phyloP scores from a whole-genome alignment of 805 yeast genomes.

The Kodamaea neixiangensis region DNA sequence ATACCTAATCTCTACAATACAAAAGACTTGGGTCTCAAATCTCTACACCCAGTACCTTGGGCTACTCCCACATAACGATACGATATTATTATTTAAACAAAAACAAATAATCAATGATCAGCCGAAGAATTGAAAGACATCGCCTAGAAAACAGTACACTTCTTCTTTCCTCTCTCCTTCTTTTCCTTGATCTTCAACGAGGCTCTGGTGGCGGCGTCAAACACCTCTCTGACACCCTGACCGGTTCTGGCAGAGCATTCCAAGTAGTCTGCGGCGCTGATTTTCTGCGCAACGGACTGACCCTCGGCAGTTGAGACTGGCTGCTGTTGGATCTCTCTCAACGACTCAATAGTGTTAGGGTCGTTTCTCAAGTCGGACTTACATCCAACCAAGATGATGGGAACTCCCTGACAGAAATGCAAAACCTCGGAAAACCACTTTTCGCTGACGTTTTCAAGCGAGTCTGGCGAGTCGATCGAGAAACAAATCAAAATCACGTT shows the following conservation, averaged over 20 bases:
- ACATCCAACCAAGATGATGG: constrained; percentile 38
- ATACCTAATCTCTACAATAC: too few species aligned
- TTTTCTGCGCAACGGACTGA: constrained; percentile 28
- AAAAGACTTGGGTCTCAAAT: too few species aligned
- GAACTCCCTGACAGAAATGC: constrained; percentile 39
- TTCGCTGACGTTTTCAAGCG: constrained; percentile 36
- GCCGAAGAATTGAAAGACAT: neutral
- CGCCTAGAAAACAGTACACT: constrained; percentile 29
- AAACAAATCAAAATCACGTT: constrained; percentile 41
- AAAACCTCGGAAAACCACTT: constrained; percentile 47
- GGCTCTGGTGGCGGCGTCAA: constrained; percentile 32
- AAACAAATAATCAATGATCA: constrained; percentile 1
- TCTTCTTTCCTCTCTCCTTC: constrained; percentile 27
- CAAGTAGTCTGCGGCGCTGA: constrained; percentile 33
- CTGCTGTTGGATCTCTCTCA: constrained; percentile 26
- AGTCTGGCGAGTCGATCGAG: constrained; percentile 31
- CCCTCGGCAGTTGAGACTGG: constrained; percentile 28
- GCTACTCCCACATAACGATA: too few species aligned
- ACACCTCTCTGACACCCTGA: constrained; percentile 32
- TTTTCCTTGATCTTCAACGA: constrained; percentile 31
- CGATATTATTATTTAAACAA: constrained; percentile 4
- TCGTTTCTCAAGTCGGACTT: constrained; percentile 37
- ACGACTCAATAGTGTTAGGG: constrained; percentile 27
- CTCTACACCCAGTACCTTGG: too few species aligned
- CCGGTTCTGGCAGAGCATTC: constrained; percentile 41